Evolutionary conservation across 2,329 filamentous ascomycete genomes (phyloP), one percentile per base, ranked within the genome.

Genomic region (Phialophora verrucosa): DNA sequence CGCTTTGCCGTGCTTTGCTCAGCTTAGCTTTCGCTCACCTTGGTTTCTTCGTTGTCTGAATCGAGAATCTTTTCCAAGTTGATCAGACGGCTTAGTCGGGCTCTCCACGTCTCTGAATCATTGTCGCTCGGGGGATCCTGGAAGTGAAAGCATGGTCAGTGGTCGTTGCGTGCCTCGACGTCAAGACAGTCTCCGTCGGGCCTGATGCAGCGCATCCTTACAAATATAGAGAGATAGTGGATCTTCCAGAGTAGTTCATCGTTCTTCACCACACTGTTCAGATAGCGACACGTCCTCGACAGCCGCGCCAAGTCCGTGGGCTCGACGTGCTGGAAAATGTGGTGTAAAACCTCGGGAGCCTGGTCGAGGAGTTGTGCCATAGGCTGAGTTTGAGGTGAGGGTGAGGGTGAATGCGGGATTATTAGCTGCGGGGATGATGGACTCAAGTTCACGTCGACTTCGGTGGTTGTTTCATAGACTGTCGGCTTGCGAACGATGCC

Each of bases 301-400:
- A 90, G 74, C 7, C 77, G 74, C 1, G 81, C 79, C 8, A 91
- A 77, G 68, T 91, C 88, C 49, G 77, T 75, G 1, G 87, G 85
- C 31, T 84, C 77, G 44, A 90, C 80, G 70, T 83, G 81, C 64
- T 75, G 77, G 68, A 91, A 79, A 69, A 91, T 85, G 72, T 83
- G 79, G 72, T 89, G 85, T 29, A 91, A 74, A 50, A 91, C 82
- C 79, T 91, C 89, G 6, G 84, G 81, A 8, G 88, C 87, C 25
- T 90, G 82, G 35, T 69, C 64, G 4, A 73, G 63, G 7, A 75
- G 62, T 38, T 60, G 59, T 10, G 68, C 49, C 72, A 73, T 74
- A 12, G 31, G 10, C n/a, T 49, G 44, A 17, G 44, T 1, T 2
- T 11, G 42, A 12, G 57, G 57, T 29, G 25, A 51, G 20, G 49